Evolutionary conservation across 176 grass and related monocot genomes (phyloP).

Genomic region (Thinopyrum elongatum): DNA sequence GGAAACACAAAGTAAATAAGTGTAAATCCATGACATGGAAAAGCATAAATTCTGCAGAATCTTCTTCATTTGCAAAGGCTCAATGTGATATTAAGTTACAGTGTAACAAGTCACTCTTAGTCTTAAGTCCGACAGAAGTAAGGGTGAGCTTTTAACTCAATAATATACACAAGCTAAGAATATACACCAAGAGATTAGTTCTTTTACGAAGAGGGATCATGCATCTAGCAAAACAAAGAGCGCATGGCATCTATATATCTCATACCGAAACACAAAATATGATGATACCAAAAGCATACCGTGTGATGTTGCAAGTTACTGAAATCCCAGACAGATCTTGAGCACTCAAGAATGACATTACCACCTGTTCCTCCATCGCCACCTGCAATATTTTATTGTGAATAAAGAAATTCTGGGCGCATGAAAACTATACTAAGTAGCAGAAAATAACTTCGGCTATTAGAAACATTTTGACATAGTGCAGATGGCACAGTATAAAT

Average conservation of each 20-base stretch:
- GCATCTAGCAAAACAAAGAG: neutral
- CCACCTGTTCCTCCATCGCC: constrained; percentile 86
- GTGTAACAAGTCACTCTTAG: neutral
- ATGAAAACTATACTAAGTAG: neutral
- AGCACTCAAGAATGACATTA: constrained; percentile 90
- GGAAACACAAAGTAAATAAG: constrained; percentile 19
- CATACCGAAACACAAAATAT: neutral
- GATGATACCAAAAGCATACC: constrained; percentile 7
- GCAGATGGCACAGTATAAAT: neutral
- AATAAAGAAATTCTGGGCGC: neutral
- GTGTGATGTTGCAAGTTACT: constrained; percentile 24
- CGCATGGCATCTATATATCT: neutral
- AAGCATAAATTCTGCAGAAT: constrained; percentile 17
- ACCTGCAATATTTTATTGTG: constrained; percentile 46
- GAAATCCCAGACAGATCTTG: constrained; percentile 74
- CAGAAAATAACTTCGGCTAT: neutral
- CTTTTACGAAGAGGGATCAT: constrained; percentile 1
- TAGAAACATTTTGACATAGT: neutral
- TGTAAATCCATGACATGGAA: neutral
- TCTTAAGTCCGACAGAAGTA: neutral
- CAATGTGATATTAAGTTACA: neutral
- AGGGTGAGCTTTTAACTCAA: neutral
- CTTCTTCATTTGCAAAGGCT: neutral
- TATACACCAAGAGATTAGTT: neutral
- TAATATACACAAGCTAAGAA: neutral